Evolutionary conservation across 129 eudicot genomes (phyloP), one percentile per base, ranked within the genome.

Genomic region (Heracleum sosnowskyi): DNA sequence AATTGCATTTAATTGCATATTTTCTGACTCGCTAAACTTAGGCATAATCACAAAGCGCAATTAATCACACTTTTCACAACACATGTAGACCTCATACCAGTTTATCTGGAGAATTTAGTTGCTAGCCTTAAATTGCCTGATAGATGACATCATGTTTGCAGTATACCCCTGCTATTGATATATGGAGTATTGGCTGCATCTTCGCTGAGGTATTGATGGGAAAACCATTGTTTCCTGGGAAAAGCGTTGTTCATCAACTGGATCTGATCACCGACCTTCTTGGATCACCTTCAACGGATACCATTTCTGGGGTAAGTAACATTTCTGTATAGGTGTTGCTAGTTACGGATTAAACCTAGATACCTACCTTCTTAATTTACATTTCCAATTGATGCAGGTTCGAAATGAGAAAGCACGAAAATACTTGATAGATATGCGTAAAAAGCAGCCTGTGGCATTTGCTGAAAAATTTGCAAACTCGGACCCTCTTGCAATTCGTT

Each of bases 121-220:
- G 71, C 29, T 39, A 37, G 31, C 37, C 10, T 57, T 53, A 29
- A 60, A 41, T 17, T 40, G 17, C 62, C 84, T 89, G 62, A 83
- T 37, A 29, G 36, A 42, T 78, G 34, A 40, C 75, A 28, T 40
- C 36, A 78, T 11, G 63, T 75, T 80, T 90, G 90, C 96, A 95
- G 99, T 95, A 95, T 81, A 95, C 99, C 24, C 97, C 97, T 75
- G 99, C 99, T 64, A 95, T 95, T 57, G 99, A 95, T 81, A 89
- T 90, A 81, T 95, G 99, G 99, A 91, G 99, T 85, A 89, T 91
- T 13, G 99, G 99, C 55, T 95, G 99, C 85, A 92, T 95, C 36
- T 95, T 91, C 83, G 99, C 94, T 0, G 99, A 95, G 82, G 92
- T 95, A 66, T 81, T 95, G 84, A 92, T 89, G 1, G 99, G 99